Evolutionary conservation across 1,139 yeast species (phyloP), one percentile per base, ranked within the genome.

Genomic region (Scheffersomyces quercinus): DNA sequence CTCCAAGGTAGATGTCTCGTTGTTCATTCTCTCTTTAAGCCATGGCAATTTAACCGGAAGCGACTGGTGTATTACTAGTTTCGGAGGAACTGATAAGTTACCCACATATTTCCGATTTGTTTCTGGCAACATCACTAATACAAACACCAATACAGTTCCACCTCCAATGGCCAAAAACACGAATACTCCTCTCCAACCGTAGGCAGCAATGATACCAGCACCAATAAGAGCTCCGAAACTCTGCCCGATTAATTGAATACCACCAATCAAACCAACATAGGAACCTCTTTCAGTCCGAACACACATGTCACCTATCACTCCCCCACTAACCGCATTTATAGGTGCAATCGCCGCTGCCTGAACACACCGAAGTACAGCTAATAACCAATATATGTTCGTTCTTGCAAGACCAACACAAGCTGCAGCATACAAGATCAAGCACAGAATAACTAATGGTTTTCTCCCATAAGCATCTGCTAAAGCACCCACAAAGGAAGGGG

Each of bases 151-250:
- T 8, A 75, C 63, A 1, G 64, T 45, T 1, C 82, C 82, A n/a
- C 83, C 75, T 3, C 83, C 77, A 15, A 85, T 81, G 3, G 85
- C 82, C 41, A 85, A 64, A 49, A 87, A 85, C 81, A 88, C 83
- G 56, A 88, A 88, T 15, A 87, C 81, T 0, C 88, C 82, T 46
- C 89, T 71, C 95, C 95, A 88, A 10, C 79, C 75, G 70, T 85
- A 78, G 13, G 74, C 62, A 2, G 78, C 64, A 2, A 83, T 77
- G 33, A 88, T 60, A 0, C 76, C 79, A 6, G 91, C 86, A 14
- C 96, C 96, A 20, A 88, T 64, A 11, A 88, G 64, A 0, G 95
- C 89, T 4, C 95, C 91, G 47, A 86, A 70, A 0, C 88, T 89
- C 54, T 82, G 85, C 1, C 95, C 95, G 14, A 85, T 55, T 7